phyloP scores from a whole-genome alignment of 2,329 filamentous ascomycete species.

The Aspergillus vadensis region DNA sequence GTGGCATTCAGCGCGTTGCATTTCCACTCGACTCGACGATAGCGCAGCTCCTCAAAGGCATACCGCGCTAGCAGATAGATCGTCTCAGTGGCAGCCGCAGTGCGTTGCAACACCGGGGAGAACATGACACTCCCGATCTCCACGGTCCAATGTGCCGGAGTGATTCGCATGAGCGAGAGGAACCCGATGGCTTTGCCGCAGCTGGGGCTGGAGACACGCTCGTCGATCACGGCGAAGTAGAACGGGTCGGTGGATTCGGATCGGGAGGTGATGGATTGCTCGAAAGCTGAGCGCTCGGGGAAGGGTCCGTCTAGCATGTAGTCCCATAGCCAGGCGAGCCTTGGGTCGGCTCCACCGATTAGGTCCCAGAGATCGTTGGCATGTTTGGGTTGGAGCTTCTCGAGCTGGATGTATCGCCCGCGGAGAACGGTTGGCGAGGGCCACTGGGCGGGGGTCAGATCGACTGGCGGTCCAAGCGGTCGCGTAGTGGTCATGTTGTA shows the following conservation, averaged over 20 bases:
- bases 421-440: background rate
- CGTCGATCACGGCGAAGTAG: constrained; percentile 51
- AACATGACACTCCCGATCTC: constrained; percentile 63
- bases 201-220: constrained; percentile 23
- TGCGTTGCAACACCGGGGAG: constrained; percentile 54
- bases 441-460: background rate
- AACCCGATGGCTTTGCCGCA: constrained; percentile 46
- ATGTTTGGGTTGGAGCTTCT: constrained; percentile 19
- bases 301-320: constrained; percentile 47
- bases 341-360: constrained; percentile 28
- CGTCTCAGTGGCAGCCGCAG: constrained; percentile 59
- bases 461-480: constrained; percentile 16
- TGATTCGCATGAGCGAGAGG: constrained; percentile 49
- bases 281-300: constrained; percentile 31
- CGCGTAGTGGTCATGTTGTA: background rate
- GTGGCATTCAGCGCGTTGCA: constrained; percentile 59
- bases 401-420: background rate
- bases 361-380: constrained; percentile 33
- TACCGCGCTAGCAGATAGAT: constrained; percentile 59
- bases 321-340: constrained; percentile 39
- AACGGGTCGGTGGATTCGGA: constrained; percentile 38
- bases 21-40: constrained; percentile 66
- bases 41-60: constrained; percentile 57
- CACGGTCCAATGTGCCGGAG: constrained; percentile 51
- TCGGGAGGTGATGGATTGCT: constrained; percentile 25